Percentiles rank a stretch among this genome's conserved stretches.
phyloP scores from a whole-genome alignment of 306 rosid genomes.

The Astragalus membranaceus region DNA sequence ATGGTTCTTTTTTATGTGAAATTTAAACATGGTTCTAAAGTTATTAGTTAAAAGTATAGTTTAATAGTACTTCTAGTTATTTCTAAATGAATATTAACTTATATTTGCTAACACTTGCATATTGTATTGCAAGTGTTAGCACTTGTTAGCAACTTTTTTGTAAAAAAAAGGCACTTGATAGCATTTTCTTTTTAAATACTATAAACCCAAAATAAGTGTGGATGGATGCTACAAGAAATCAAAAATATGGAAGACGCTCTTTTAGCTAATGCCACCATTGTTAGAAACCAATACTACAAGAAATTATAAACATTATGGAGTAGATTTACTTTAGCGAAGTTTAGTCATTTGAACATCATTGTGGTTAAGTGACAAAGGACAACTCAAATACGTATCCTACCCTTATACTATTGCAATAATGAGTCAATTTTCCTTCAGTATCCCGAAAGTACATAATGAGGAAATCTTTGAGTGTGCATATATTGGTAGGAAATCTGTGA shows the following conservation, averaged over 20 bases:
- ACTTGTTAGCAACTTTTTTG: background rate
- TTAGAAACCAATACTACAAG: background rate
- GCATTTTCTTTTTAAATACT: background rate
- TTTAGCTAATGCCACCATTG: background rate
- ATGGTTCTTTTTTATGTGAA: no score
- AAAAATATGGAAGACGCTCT: background rate
- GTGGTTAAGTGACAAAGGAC: constrained; percentile 22
- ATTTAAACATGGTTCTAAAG: background rate
- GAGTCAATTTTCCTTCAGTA: no score
- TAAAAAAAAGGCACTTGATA: background rate
- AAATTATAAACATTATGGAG: background rate
- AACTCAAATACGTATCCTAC: background rate
- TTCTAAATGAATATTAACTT: background rate
- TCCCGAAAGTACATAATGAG: background rate
- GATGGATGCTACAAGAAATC: no score
- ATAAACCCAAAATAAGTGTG: no score
- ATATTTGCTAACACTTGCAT: background rate
- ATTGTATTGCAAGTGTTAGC: background rate
- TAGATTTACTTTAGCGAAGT: background rate
- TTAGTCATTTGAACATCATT: constrained; percentile 12
- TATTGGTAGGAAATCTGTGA: background rate
- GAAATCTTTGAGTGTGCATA: constrained; percentile 10
- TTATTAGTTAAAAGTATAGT: background rate
- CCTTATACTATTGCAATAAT: background rate
- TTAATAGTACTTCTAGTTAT: background rate